phyloP scores from a whole-genome alignment of 805 yeast species.

The Grigorovia humatica region DNA sequence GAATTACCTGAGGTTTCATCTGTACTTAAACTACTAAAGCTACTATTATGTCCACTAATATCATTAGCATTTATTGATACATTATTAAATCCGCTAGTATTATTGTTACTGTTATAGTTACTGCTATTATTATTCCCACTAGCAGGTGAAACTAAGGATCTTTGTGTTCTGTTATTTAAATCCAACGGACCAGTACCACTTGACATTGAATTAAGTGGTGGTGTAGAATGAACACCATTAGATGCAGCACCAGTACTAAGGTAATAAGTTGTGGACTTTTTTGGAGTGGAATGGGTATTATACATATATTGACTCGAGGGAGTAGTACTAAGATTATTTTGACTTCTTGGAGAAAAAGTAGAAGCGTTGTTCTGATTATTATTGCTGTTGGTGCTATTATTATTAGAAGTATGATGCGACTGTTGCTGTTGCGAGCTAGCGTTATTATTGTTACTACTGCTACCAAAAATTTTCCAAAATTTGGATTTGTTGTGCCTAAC shows the following conservation, averaged over 20 bases:
- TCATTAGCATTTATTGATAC: neutral
- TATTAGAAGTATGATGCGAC: too few species aligned
- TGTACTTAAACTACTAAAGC: neutral
- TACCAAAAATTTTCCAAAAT: conserved; percentile 27
- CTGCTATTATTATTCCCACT: neutral
- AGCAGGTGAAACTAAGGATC: neutral
- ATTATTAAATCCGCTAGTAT: neutral
- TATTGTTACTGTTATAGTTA: neutral
- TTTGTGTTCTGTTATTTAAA: neutral
- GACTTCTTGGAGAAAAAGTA: neutral
- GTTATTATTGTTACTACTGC: neutral
- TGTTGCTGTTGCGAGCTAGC: conserved; percentile 2
- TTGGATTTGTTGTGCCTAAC: conserved; percentile 13
- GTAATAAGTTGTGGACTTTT: neutral
- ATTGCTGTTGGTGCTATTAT: neutral
- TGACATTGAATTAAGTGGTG: neutral
- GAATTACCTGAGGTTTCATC: neutral
- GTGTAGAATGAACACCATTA: neutral
- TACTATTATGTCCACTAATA: neutral
- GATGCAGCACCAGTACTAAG: neutral
- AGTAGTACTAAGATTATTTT: conserved; percentile 1
- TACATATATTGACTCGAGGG: conserved; percentile 2
- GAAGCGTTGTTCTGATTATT: neutral
- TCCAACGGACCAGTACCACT: neutral
- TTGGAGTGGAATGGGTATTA: conserved; percentile 1